phyloP scores from a whole-genome alignment of 192 early-diverging fungal genomes.

The Umbelopsis vinacea region DNA sequence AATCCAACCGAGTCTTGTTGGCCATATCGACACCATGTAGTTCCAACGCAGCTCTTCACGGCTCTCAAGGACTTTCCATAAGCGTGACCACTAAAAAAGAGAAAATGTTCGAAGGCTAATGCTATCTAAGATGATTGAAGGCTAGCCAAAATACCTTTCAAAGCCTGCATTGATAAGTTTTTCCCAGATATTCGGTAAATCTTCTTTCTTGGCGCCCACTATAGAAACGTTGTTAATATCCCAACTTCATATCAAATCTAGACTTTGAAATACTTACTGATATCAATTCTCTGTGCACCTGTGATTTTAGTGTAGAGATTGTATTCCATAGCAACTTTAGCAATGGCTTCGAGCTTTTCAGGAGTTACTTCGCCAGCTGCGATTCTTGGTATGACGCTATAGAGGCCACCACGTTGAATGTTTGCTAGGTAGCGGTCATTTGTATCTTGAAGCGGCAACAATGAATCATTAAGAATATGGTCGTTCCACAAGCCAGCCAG shows the following conservation, averaged over 20 bases:
- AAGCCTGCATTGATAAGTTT: constrained; percentile 63
- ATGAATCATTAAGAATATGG: constrained; percentile 56
- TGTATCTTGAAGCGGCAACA: constrained; percentile 63
- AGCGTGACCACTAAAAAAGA: constrained; percentile 57
- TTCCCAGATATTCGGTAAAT: constrained; percentile 71
- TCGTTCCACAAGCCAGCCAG: constrained; percentile 68
- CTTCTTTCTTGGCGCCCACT: constrained; percentile 63
- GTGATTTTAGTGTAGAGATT: constrained; percentile 71
- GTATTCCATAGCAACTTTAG: constrained; percentile 65
- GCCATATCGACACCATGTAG: constrained; percentile 72
- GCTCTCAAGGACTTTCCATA: constrained; percentile 73
- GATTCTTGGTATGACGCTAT: constrained; percentile 66
- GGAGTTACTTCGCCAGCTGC: constrained; percentile 72
- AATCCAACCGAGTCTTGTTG: constrained; percentile 70
- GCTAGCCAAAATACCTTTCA: constrained; percentile 43
- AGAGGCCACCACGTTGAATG: constrained; percentile 72
- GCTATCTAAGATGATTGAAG: not conserved
- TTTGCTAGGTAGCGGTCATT: constrained; percentile 73
- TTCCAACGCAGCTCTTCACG: constrained; percentile 72
- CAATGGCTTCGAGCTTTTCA: constrained; percentile 64
- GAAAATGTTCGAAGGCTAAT: not conserved
- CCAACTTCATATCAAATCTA: not conserved
- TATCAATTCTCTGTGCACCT: constrained; percentile 70
- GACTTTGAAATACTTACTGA: constrained; percentile 41
- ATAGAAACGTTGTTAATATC: not conserved